phyloP scores from a whole-genome alignment of 768 basidiomycete genomes.

The Lyophyllum semitale region DNA sequence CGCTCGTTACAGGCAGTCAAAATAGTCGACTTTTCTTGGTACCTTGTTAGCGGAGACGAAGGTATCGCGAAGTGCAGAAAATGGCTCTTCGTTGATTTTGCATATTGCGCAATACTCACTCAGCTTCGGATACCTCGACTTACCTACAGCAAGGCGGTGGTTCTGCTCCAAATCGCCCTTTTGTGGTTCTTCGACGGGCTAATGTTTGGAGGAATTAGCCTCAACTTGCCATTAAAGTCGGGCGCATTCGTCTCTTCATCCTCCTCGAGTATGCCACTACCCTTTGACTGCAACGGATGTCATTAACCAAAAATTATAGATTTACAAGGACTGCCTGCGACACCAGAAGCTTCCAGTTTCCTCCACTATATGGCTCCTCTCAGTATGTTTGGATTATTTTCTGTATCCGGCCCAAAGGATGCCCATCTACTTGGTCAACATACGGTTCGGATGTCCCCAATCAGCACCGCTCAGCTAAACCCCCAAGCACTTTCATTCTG shows the following conservation, averaged over 20 bases:
- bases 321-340: slow-evolving; percentile 38
- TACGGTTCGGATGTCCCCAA: slow-evolving; percentile 90
- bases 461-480: slow-evolving; percentile 90
- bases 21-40: slow-evolving; percentile 66
- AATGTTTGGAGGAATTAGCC: slow-evolving; percentile 69
- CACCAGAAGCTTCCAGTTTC: slow-evolving; percentile 48
- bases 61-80: slow-evolving; percentile 52
- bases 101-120: slow-evolving; percentile 57
- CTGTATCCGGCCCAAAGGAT: slow-evolving; percentile 45
- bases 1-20: slow-evolving; percentile 64
- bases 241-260: slow-evolving; percentile 5
- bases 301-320: slow-evolving; percentile 19
- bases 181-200: slow-evolving; percentile 69
- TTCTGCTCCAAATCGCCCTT: slow-evolving; percentile 60
- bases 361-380: slow-evolving; percentile 49
- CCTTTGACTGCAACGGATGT: background rate
- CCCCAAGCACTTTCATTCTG: slow-evolving; percentile 76
- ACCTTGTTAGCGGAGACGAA: slow-evolving; percentile 48
- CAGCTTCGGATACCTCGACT: slow-evolving; percentile 75
- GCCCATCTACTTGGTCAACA: slow-evolving; percentile 80
- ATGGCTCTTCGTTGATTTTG: slow-evolving; percentile 73
- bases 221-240: slow-evolving; percentile 38
- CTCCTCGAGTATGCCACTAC: slow-evolving; percentile 30
- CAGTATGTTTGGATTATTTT: slow-evolving; percentile 53
- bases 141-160: slow-evolving; percentile 62